phyloP scores from a whole-genome alignment of 352 stramenopile genomes.

The Plasmopara halstedii region DNA sequence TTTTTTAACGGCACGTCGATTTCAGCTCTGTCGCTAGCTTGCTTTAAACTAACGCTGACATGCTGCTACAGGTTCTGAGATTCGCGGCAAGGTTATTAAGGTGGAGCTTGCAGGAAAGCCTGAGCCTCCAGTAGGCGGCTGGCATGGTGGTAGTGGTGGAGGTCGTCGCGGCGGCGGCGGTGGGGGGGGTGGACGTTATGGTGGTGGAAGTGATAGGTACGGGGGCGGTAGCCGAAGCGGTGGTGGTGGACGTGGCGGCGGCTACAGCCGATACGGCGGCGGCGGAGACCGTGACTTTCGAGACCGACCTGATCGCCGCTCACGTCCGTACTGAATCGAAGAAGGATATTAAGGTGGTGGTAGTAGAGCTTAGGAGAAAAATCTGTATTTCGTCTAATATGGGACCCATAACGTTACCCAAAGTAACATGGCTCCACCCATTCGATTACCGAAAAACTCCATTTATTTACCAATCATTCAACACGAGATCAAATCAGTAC shows the following conservation, averaged over 20 bases:
- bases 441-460: slow-evolving; percentile 12
- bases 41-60: slow-evolving; percentile 1
- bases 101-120: slow-evolving; percentile 79
- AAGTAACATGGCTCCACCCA: too few species aligned
- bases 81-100: slow-evolving; percentile 80
- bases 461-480: slow-evolving; percentile 10
- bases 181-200: slow-evolving; percentile 23
- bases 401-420: too few species aligned
- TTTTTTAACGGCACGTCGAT: slow-evolving; percentile 81
- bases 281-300: slow-evolving; percentile 34
- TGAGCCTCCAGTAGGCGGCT: slow-evolving; percentile 67
- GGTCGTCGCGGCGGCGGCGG: slow-evolving; percentile 32
- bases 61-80: slow-evolving; percentile 39
- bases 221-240: slow-evolving; percentile 9
- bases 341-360: neutral
- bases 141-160: slow-evolving; percentile 40
- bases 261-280: slow-evolving; percentile 26
- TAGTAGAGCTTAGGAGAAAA: neutral
- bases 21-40: slow-evolving; percentile 4
- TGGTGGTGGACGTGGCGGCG: slow-evolving; percentile 15
- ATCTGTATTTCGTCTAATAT: neutral
- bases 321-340: slow-evolving; percentile 63
- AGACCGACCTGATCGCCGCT: slow-evolving; percentile 40
- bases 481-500: slow-evolving; percentile 14
- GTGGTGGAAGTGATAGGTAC: slow-evolving; percentile 25